phyloP scores from a whole-genome alignment of 2,329 filamentous ascomycete species.

The Rutstroemia sp. region DNA sequence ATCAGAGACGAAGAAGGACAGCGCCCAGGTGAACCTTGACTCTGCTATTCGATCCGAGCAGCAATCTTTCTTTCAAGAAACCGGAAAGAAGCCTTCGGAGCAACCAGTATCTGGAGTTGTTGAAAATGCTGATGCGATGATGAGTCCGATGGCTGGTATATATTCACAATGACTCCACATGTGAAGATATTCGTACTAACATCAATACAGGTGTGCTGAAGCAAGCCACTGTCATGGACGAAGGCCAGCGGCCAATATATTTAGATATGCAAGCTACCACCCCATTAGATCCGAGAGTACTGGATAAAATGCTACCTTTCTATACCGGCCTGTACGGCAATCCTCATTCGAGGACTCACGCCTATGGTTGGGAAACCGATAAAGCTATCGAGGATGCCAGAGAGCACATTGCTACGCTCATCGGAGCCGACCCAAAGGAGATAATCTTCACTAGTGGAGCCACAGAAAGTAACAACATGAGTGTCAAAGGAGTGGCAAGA shows the following conservation, averaged over 20 bases:
- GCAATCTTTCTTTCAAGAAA: constrained; percentile 61
- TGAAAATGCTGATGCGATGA: constrained; percentile 45
- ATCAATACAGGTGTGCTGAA: constrained; percentile 62
- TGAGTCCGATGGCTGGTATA: constrained; percentile 71
- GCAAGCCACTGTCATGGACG: constrained; percentile 86
- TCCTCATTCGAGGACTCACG: constrained; percentile 93
- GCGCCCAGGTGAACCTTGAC: constrained; percentile 75
- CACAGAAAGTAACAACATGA: constrained; percentile 99
- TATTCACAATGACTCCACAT: constrained; percentile 10
- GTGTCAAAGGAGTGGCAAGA: constrained; percentile 92
- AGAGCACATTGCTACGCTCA: constrained; percentile 73
- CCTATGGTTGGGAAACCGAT: constrained; percentile 98
- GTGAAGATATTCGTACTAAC: constrained; percentile 15
- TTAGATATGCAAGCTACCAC: constrained; percentile 98
- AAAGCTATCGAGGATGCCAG: constrained; percentile 86
- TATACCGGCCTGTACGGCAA: constrained; percentile 93
- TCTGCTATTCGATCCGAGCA: constrained; percentile 81
- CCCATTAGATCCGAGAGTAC: constrained; percentile 84
- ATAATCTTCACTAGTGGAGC: constrained; percentile 98
- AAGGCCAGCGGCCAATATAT: constrained; percentile 90
- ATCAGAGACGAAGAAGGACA: constrained; percentile 70
- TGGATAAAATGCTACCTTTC: constrained; percentile 94
- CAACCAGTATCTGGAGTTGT: constrained; percentile 22
- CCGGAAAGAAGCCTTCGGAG: constrained; percentile 26
- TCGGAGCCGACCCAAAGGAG: constrained; percentile 93